phyloP scores from a whole-genome alignment of 2,329 filamentous ascomycete species.

The Neofusicoccum laricinum region DNA sequence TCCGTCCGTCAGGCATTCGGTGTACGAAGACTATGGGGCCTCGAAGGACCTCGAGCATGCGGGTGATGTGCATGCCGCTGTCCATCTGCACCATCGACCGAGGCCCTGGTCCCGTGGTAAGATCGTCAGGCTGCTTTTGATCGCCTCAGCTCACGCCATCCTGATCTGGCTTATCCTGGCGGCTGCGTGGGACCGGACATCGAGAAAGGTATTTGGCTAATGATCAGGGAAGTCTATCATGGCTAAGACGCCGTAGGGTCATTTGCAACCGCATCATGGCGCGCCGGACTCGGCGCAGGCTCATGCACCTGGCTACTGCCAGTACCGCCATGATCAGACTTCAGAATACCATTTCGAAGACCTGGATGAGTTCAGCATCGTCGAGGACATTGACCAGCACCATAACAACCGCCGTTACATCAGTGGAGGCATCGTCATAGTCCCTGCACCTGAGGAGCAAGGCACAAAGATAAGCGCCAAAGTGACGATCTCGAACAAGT shows the following conservation, averaged over 20 bases:
- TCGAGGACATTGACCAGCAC: not conserved
- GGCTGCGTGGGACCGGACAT: not conserved
- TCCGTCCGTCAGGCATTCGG: not conserved
- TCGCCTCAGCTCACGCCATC: not conserved
- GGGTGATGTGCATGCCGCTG: not conserved
- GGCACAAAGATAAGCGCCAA: not conserved
- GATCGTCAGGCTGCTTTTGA: not conserved
- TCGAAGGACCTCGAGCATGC: not conserved
- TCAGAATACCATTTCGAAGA: not conserved
- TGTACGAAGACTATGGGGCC: not conserved
- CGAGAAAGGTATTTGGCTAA: not conserved
- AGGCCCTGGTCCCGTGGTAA: not conserved
- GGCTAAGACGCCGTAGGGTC: not conserved
- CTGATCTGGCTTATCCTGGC: conserved; percentile 3
- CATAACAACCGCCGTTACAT: not conserved
- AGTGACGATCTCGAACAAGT: conserved; percentile 1
- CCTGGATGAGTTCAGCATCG: not conserved
- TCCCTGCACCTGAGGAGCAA: not conserved
- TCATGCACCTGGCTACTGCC: not conserved
- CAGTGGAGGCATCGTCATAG: not conserved
- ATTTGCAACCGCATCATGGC: not conserved
- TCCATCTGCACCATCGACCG: not conserved
- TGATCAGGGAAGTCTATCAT: not conserved
- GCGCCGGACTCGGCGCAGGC: not conserved
- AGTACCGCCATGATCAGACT: not conserved